These are phyloP conservation scores for Phanerochaete carnosa DNA, from an alignment of 768 basidiomycete genomes.

Conservation along the genomic window DNA sequence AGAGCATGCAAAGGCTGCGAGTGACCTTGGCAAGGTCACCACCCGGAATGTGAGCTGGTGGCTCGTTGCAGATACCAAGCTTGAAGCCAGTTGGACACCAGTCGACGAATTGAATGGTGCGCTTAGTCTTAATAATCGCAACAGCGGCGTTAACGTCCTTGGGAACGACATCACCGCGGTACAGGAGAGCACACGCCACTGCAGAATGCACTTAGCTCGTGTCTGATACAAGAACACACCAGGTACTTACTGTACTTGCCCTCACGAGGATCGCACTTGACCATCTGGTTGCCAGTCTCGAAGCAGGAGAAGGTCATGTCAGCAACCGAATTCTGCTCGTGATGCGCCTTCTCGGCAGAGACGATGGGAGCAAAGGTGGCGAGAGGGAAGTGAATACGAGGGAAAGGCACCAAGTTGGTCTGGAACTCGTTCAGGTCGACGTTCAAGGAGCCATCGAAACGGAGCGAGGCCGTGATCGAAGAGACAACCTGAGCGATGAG, in stretches of 20 bases:
- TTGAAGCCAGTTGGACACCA: conserved; percentile 83
- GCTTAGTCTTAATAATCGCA: conserved; percentile 71
- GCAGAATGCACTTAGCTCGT: conserved; percentile 2
- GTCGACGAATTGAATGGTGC: conserved; percentile 77
- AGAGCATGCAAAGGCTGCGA: conserved; percentile 75
- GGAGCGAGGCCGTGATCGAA: conserved; percentile 44
- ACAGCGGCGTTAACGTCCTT: conserved; percentile 79
- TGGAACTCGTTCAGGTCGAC: conserved; percentile 72
- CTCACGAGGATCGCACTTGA: conserved; percentile 76
- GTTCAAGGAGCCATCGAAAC: conserved; percentile 66
- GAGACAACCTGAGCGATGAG: conserved; percentile 64
- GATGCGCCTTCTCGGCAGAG: conserved; percentile 59
- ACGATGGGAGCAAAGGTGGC: conserved; percentile 67
- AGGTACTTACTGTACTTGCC: conserved; percentile 65
- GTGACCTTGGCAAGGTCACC: conserved; percentile 77
- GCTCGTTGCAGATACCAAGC: conserved; percentile 76
- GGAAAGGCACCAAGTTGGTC: conserved; percentile 67
- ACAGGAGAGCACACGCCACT: conserved; percentile 69
- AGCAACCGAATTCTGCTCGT: conserved; percentile 67
- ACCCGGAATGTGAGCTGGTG: conserved; percentile 70
- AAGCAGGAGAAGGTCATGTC: conserved; percentile 76
- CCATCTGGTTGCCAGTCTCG: conserved; percentile 76
- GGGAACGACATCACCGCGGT: conserved; percentile 75
- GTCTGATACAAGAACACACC: background rate
- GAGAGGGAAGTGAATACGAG: conserved; percentile 67